Evolutionary conservation across 2,329 filamentous ascomycete species (phyloP).

Genomic region (Hypocreales sp.): DNA sequence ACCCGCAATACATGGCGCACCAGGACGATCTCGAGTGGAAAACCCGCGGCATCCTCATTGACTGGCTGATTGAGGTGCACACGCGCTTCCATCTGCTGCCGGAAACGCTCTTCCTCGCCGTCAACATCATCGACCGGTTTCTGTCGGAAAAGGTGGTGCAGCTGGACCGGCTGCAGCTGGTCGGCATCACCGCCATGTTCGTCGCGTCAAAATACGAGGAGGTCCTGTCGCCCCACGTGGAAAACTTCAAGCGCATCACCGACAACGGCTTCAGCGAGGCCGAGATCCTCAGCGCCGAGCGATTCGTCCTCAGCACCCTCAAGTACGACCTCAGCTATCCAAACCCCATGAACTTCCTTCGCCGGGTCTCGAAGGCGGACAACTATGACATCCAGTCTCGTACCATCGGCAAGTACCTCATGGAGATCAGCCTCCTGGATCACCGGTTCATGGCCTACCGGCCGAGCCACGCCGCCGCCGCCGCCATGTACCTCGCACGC

Average conservation of each 20-base stretch:
- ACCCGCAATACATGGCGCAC: conserved; percentile 87
- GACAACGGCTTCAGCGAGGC: conserved; percentile 92
- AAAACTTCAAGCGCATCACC: conserved; percentile 92
- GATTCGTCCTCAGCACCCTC: conserved; percentile 78
- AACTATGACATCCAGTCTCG: conserved; percentile 98
- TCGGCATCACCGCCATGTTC: conserved; percentile 98
- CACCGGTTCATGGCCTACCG: conserved; percentile 84
- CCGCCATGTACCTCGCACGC: conserved; percentile 87
- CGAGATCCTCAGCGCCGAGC: conserved; percentile 93
- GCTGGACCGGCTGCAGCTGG: conserved; percentile 87
- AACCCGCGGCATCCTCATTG: conserved; percentile 90
- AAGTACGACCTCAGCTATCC: conserved; percentile 97
- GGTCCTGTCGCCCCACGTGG: conserved; percentile 88
- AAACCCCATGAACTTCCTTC: conserved; percentile 99
- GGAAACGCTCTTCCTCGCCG: conserved; percentile 88
- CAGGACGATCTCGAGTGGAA: conserved; percentile 97
- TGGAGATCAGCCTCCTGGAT: conserved; percentile 92
- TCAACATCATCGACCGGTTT: conserved; percentile 98
- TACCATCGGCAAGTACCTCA: conserved; percentile 92
- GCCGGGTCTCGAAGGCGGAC: conserved; percentile 96
- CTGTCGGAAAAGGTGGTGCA: conserved; percentile 90
- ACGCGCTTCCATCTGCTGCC: conserved; percentile 90
- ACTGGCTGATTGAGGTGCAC: conserved; percentile 98
- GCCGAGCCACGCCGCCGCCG: conserved; percentile 80
- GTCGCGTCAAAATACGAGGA: conserved; percentile 99